Evolutionary conservation across 139 green algal species (phyloP), one percentile per base, ranked within the genome.

Genomic region (Zygnema circumcarinatum): DNA sequence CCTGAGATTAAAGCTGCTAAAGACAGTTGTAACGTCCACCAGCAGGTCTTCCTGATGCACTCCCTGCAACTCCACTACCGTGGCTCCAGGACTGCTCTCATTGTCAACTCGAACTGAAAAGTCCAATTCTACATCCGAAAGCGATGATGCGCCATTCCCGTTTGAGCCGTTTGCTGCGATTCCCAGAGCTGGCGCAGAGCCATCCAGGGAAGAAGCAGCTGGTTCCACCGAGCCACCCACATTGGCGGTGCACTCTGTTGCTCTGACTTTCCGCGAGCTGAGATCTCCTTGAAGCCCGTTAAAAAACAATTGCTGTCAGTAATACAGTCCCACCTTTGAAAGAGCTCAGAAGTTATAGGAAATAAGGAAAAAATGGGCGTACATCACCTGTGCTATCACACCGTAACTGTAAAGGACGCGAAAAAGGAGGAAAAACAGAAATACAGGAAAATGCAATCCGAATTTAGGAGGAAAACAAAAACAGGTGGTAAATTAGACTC

Each of bases 81-180:
- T 85, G 11, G 2, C 3, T 35, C 79, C 79, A 22, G 79, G 39
- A 35, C 32, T 41, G 41, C 79, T 76, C 79, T 78, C 79, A 16
- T 85, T 85, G 39, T 78, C 79, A 78, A 85, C 35, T 36, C 79
- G 79, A 31, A 85, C 79, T n/a, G 36, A 36, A 76, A 85, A 85
- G 41, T 85, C 79, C 20, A 7, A 62, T 31, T 85, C 36, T 56
- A 21, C n/a, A 68, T 16, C 32, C 7, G 53, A 33, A 62, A 52
- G 33, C 7, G 47, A 25, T 7, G 7, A 25, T 62, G 47, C 47
- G 7, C 7, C 7, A 7, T 62, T 7, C 47, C 16, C 16, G 47
- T 62, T 16, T 16, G 47, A 62, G 7, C 47, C 47, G 47, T 62
- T 62, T 7, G 47, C 7, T 62, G 47, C 16, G 16, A 16, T 7